phyloP scores from a whole-genome alignment of 1,139 yeast species.

The Geotrichum restrictum region DNA sequence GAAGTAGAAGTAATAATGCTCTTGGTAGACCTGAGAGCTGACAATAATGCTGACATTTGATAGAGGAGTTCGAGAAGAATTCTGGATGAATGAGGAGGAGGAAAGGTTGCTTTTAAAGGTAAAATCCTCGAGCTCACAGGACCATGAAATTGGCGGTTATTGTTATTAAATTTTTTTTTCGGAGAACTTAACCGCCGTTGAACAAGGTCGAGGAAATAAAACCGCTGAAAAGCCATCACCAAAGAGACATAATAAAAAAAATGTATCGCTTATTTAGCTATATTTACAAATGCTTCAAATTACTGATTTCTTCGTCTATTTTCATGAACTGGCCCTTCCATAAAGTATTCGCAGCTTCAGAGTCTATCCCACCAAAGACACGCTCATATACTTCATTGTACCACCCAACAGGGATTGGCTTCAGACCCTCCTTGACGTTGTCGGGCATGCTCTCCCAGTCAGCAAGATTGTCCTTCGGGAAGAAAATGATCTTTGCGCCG shows the following conservation, averaged over 20 bases:
- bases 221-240: neutral
- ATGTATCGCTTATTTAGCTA: neutral
- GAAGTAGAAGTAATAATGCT: neutral
- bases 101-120: constrained; percentile 5
- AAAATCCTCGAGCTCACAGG: too few relatives aligned
- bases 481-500: constrained; percentile 82
- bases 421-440: constrained; percentile 79
- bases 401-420: constrained; percentile 85
- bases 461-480: constrained; percentile 89
- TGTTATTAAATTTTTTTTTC: too few relatives aligned
- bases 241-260: too few relatives aligned
- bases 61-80: neutral
- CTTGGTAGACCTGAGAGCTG: neutral
- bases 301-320: constrained; percentile 34
- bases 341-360: constrained; percentile 52
- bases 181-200: neutral
- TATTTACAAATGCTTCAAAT: neutral
- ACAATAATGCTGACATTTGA: constrained; percentile 5
- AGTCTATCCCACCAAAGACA: constrained; percentile 58
- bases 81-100: neutral
- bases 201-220: neutral
- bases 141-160: too few relatives aligned
- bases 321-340: constrained; percentile 54
- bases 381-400: constrained; percentile 76
- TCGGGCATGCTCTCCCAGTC: constrained; percentile 94